Base-by-base conservation (phyloP, 1,139 yeast genomes). In the Spathaspora sp. region DNA sequence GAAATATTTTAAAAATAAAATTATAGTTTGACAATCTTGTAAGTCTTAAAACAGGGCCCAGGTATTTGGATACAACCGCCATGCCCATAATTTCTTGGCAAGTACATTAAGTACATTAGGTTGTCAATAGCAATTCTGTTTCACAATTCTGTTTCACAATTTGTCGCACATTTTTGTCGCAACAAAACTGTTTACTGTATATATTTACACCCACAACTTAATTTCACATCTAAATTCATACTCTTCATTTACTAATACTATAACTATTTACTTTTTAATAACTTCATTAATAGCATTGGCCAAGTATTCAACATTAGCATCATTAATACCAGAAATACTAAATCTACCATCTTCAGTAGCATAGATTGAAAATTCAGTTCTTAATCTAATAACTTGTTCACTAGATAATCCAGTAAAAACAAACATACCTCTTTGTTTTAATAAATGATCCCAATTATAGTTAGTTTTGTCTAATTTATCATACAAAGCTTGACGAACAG, bases 341-440 rank as follows among this genome's bases (percentile, higher is more conserved):
- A 93, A 84, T 64, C 99, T 83, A 44, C 98, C 98, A 64, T 90
- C 95, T 55, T 80, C 77, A 34, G 96, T 87, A 61, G 95, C 80
- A 66, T 93, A 93, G 38, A 93, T 84, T 38, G 89, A 86, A 69
- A 72, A 86, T 60, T 88, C 82, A 46, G 80, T 76, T 59, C 86
- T 82, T 62, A 93, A 77, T 54, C 74, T 72, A 47, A 81, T 74
- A 42, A 88, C 93, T 67, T 89, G 96, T 39, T 76, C 79, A 39
- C 82, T 72, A 27, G 72, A 66, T 54, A 93, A 78, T 10, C 97
- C 97, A 38, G 97, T 91, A 74, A 79, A 93, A 47, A 91, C 89
- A 68, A 93, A 93, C 98, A 93, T 93, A 61, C 99, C 99, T 66
- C 95, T 87, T 70, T 93, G 98, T 61, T 83, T 77, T 52, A 85